Base-by-base conservation (phyloP, 345 rosid species). In the Salix caprea region DNA sequence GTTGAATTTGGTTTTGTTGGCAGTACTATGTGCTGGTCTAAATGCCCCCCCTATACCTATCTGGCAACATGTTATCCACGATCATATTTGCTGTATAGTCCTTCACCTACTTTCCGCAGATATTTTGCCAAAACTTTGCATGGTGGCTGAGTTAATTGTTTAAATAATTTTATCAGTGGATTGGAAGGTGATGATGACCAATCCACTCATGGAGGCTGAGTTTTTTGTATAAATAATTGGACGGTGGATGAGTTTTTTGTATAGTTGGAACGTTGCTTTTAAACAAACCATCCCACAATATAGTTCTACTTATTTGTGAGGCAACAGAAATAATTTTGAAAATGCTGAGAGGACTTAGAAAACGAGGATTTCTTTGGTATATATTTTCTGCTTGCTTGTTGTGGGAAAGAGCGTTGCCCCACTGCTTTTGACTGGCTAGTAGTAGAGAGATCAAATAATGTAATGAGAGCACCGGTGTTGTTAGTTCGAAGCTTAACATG, bases 1-100 rank as follows among this genome's bases (percentile, higher is more conserved):
- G 73, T 67, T 32, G 64, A 67, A 61, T 68, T 50, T 23, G 73
- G 42, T 23, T 61, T 68, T 64, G 64, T 68, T 64, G 64, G 26
- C 64, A 6, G 56, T 52, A 19, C n/a, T 2, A 52, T 1, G 19
- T 16, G 61, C 24, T 8, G 61, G 61, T n/a, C 14, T n/a, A 58
- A 58, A n/a, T 21, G 4, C 7, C 7, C 7, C 21, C 11, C 11
- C 24, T n/a, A n/a, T 2, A 58, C 10, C 64, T n/a, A 12, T 10
- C 6, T 6, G 60, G 24, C 23, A 5, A 19, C n/a, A 21, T 54
- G 60, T 19, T 21, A 54, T 54, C 60, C 2, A 18, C 19, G 60
- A 19, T 52, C 60, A 7, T 54, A 8, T 54, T 8, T 21, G 60
- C 12, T 54, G 24, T 2, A 6, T 19, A 26, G 23, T 58, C 26